These are phyloP conservation scores for Gossypium stocksii DNA, from an alignment of 345 rosid species.

Conservation along the genomic window DNA sequence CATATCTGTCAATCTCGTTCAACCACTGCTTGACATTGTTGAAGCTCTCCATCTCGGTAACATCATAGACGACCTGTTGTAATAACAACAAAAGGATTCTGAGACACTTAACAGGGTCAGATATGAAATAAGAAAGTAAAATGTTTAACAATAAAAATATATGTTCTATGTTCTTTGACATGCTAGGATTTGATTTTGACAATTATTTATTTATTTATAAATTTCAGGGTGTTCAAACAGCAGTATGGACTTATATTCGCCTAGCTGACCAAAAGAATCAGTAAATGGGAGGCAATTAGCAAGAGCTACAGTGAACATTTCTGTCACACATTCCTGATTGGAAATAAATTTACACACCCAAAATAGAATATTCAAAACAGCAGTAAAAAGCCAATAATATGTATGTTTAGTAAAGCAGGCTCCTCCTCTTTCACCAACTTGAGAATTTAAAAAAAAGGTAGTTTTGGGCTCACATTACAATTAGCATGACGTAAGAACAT, in stretches of 20 bases:
- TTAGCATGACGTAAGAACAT: background rate
- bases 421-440: background rate
- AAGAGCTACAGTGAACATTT: background rate
- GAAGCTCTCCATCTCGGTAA: constrained; percentile 88
- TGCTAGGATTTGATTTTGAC: too few species aligned
- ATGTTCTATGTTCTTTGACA: background rate
- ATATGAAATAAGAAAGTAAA: background rate
- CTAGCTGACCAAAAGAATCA: background rate
- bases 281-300: background rate
- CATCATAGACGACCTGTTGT: constrained; percentile 72
- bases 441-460: background rate
- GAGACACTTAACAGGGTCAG: constrained; percentile 6
- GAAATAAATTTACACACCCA: background rate
- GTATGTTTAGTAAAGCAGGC: background rate
- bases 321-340: background rate
- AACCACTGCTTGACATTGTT: constrained; percentile 90
- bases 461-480: background rate
- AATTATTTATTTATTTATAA: too few species aligned
- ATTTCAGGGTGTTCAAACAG: background rate
- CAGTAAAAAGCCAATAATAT: background rate
- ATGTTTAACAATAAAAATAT: too few species aligned
- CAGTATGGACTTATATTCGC: background rate
- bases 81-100: constrained; percentile 8
- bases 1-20: constrained; percentile 81
- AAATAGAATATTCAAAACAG: background rate